phyloP scores from a whole-genome alignment of 129 eudicot genomes.

The Arctium lappa region DNA sequence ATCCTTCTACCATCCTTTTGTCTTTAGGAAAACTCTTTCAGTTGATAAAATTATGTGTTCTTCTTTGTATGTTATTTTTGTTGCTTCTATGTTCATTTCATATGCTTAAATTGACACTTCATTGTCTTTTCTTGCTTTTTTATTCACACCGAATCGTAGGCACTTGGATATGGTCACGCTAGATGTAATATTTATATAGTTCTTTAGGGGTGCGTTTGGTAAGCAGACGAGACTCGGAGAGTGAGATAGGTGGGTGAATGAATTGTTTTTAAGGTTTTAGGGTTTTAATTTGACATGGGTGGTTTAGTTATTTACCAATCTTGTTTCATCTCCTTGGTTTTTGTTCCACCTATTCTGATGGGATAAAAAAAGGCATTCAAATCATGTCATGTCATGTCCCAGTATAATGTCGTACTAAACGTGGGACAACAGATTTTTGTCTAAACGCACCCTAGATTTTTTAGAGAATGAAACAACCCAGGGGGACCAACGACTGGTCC shows the following conservation, averaged over 20 bases:
- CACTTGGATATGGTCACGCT: neutral
- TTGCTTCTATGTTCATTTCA: neutral
- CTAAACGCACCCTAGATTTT: neutral
- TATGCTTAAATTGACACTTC: neutral
- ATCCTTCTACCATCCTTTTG: slow-evolving; percentile 38
- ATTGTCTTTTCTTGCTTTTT: neutral
- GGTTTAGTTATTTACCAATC: neutral
- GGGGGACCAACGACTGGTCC: neutral
- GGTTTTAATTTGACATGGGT: neutral
- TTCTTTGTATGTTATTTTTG: slow-evolving; percentile 12
- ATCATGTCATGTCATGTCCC: neutral
- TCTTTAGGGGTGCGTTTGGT: neutral
- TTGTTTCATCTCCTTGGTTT: neutral
- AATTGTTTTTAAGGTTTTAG: neutral
- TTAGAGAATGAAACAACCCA: neutral
- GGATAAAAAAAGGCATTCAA: neutral
- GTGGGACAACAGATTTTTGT: neutral
- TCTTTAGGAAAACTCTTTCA: slow-evolving; percentile 4
- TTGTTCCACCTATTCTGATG: neutral
- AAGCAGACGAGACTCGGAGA: neutral
- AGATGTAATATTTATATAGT: neutral
- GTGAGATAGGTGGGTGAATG: neutral
- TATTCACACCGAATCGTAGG: neutral
- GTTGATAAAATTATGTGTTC: neutral
- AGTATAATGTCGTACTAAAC: neutral